phyloP scores from a whole-genome alignment of 495 filamentous ascomycete genomes.

The Neurospora intermedia region DNA sequence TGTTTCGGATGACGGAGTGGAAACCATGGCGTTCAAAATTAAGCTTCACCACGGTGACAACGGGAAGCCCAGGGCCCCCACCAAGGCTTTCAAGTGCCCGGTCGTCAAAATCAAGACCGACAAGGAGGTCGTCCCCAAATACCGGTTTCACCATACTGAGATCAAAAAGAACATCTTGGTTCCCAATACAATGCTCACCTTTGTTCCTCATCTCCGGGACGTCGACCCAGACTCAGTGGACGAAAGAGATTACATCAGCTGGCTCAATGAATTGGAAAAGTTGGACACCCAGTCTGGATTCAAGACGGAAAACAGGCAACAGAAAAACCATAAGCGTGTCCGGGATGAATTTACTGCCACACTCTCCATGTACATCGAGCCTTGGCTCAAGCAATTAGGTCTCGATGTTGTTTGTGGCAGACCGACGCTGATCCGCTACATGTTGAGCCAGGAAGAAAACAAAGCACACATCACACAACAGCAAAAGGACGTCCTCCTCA shows the following conservation, averaged over 20 bases:
- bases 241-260: constrained; percentile 32
- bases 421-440: constrained; percentile 32
- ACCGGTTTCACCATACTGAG: constrained; percentile 39
- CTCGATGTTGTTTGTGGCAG: constrained; percentile 31
- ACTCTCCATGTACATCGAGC: constrained; percentile 33
- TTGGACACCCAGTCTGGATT: constrained; percentile 39
- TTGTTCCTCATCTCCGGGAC: constrained; percentile 37
- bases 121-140: constrained; percentile 28
- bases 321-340: constrained; percentile 29
- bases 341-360: constrained; percentile 33
- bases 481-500: constrained; percentile 31
- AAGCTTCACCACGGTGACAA: constrained; percentile 31
- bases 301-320: constrained; percentile 27
- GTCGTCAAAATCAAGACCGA: constrained; percentile 31
- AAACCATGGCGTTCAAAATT: constrained; percentile 26
- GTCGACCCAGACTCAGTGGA: constrained; percentile 31
- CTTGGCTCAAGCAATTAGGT: constrained; percentile 31
- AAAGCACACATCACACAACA: constrained; percentile 34
- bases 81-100: constrained; percentile 20
- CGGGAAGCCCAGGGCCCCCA: constrained; percentile 26
- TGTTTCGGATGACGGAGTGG: not conserved
- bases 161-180: constrained; percentile 39
- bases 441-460: constrained; percentile 25
- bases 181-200: constrained; percentile 38
- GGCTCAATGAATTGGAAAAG: constrained; percentile 37